Base-by-base conservation (phyloP, 2,329 filamentous ascomycete species). In the Clonostachys chloroleuca region DNA sequence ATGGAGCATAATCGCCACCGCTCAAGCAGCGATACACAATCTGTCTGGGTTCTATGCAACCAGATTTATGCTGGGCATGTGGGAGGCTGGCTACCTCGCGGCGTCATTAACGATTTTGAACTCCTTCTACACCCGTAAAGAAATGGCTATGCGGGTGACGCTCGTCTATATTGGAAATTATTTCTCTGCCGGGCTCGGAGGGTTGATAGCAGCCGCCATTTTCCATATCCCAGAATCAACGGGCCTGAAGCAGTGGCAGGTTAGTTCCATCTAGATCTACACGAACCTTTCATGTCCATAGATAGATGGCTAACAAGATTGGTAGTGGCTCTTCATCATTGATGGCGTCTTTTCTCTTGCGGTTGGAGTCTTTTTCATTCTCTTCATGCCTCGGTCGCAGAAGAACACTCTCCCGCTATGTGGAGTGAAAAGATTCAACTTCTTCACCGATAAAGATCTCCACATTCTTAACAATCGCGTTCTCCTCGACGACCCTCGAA, bases 11-110 rank as follows among this genome's bases (percentile, higher is more conserved):
- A 74, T 81, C 44, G 73, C 69, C 20, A 77, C 74, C 1, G 78
- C 80, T 53, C 77, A 81, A 54, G 69, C 74, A 4, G 81, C 77
- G 53, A 66, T 75, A 42, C 63, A 62, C 20, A 69, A 62, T 30
- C 73, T 75, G 39, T 65, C 63, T 2, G 67, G 67, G 3, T 80
- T 71, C 52, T 59, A 80, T 18, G 67, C 64, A 0, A 76, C 75
- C 0, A 65, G 77, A 1, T 67, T 81, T 44, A 59, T 80, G 1
- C 68, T 81, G 1, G 77, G 77, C 2, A 61, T 80, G 12, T 70
- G 68, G 5, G 77, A 81, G 55, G 72, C 72, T 1, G 77, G 77
- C 1, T 80, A 77, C 51, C 79, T 80, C 46, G 76, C 0, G 4
- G 73, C 72, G 12, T 57, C 60, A 10, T 56, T 70, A 2, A 72